phyloP scores from a whole-genome alignment of 495 filamentous ascomycete genomes.

The Thermochaetoides thermophila region DNA sequence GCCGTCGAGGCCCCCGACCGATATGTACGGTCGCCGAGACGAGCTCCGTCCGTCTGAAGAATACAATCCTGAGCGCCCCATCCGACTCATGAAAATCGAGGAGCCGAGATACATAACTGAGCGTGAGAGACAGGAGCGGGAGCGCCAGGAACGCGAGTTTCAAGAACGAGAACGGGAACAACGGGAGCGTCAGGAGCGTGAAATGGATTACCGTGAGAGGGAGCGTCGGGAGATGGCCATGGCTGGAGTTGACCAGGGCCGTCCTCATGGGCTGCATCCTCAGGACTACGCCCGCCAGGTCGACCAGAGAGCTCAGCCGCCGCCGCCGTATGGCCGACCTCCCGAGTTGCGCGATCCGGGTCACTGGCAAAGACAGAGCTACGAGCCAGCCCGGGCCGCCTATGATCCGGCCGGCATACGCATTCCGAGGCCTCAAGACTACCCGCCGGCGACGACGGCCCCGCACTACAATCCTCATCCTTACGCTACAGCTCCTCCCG shows the following conservation, averaged over 20 bases:
- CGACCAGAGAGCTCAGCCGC: constrained; percentile 18
- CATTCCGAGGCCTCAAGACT: constrained; percentile 27
- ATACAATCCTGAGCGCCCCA: constrained; percentile 34
- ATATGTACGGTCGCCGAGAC: constrained; percentile 29
- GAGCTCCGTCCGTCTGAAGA: constrained; percentile 20
- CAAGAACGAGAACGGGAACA: constrained; percentile 24
- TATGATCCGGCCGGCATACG: constrained; percentile 26
- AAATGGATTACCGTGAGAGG: constrained; percentile 19
- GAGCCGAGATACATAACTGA: constrained; percentile 21
- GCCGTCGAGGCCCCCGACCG: constrained; percentile 22
- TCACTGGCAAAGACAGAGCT: constrained; percentile 27
- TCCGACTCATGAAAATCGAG: constrained; percentile 24
- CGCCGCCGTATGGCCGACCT: constrained; percentile 23
- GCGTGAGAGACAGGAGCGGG: constrained; percentile 21
- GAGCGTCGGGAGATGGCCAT: constrained; percentile 27
- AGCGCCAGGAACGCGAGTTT: constrained; percentile 25
- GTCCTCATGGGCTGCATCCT: constrained; percentile 14
- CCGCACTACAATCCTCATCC: constrained; percentile 33
- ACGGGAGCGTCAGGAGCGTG: constrained; percentile 18
- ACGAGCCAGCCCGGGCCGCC: constrained; percentile 24
- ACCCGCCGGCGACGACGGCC: constrained; percentile 23
- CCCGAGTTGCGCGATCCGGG: constrained; percentile 30
- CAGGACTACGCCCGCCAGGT: constrained; percentile 18
- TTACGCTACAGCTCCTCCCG: constrained; percentile 29
- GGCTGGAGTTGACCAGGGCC: constrained; percentile 17